Conservation (phyloP, 2,329 filamentous ascomycete species). For the Ophiosphaerella herpotricha region DNA sequence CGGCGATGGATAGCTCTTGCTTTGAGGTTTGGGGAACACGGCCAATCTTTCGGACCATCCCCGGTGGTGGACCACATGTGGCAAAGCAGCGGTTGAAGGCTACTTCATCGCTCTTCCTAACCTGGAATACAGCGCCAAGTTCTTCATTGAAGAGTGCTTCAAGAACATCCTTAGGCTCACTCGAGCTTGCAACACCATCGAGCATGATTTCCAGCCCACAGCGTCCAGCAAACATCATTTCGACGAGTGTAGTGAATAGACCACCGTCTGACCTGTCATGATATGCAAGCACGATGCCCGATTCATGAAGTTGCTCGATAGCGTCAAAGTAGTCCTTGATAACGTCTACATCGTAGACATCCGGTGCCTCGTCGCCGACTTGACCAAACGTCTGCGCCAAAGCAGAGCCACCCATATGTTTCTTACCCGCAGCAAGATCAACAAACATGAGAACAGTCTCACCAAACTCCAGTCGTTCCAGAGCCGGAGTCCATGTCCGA, state of each 20-base stretch:
- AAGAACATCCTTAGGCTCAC: conserved; percentile 67
- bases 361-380: conserved; percentile 81
- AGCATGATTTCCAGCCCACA: conserved; percentile 86
- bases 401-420: conserved; percentile 86
- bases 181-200: conserved; percentile 69
- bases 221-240: conserved; percentile 98
- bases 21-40: conserved; percentile 70
- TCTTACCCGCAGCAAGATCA: conserved; percentile 80
- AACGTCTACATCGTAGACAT: conserved; percentile 79
- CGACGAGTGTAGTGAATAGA: conserved; percentile 83
- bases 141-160: conserved; percentile 94
- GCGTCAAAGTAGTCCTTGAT: conserved; percentile 93
- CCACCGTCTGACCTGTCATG: conserved; percentile 95
- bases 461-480: conserved; percentile 81
- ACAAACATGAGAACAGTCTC: conserved; percentile 89
- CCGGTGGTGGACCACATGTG: conserved; percentile 80
- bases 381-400: conserved; percentile 88
- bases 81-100: conserved; percentile 90
- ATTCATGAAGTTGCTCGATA: conserved; percentile 68
- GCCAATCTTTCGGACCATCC: conserved; percentile 83
- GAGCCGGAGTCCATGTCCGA: conserved; percentile 91
- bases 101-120: conserved; percentile 80
- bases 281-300: conserved; percentile 82
- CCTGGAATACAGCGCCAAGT: conserved; percentile 93
- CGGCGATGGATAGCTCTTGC: conserved; percentile 77